phyloP scores from a whole-genome alignment of 2,329 filamentous ascomycete genomes.

The Aspergillus alliaceus region DNA sequence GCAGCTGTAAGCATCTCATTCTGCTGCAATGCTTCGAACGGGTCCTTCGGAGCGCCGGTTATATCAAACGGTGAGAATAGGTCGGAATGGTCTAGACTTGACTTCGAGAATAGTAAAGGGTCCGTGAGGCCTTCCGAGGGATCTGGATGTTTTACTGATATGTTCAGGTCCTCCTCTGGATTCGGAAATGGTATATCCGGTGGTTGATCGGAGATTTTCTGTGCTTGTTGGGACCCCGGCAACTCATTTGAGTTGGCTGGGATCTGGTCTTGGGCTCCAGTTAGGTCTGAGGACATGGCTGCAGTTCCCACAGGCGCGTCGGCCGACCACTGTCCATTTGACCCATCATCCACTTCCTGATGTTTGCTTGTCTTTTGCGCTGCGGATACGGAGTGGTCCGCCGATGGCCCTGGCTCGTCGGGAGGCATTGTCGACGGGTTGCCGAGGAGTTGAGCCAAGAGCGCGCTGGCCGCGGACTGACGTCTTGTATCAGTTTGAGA shows the following conservation, averaged over 20 bases:
- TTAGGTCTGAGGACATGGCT: conserved; percentile 8
- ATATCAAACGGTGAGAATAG: conserved; percentile 39
- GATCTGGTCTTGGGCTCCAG: conserved; percentile 12
- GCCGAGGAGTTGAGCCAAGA: conserved; percentile 43
- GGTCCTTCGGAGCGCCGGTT: conserved; percentile 30
- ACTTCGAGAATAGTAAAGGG: conserved; percentile 34
- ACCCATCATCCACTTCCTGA: conserved; percentile 5
- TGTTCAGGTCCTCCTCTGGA: conserved; percentile 6
- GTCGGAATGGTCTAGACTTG: conserved; percentile 30
- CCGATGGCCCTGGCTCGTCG: conserved; percentile 11
- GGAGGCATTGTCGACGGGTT: conserved; percentile 29
- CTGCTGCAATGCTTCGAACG: conserved; percentile 39
- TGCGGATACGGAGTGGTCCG: conserved; percentile 8
- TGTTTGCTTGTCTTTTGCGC: conserved; percentile 5
- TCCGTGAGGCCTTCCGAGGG: conserved; percentile 33
- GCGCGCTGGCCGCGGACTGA: conserved; percentile 42
- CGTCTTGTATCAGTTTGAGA: conserved; percentile 35
- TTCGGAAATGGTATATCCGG: conserved; percentile 11
- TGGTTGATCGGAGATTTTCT: conserved; percentile 12
- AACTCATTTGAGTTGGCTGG: conserved; percentile 1
- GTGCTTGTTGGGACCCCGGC: conserved; percentile 8
- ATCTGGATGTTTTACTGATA: conserved; percentile 18
- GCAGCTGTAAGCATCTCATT: conserved; percentile 41
- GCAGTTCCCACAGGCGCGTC: conserved; percentile 7
- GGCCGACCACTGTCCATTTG: conserved; percentile 14